Conservation (phyloP, 2,329 filamentous ascomycete genomes). For the Venturia pyrina region DNA sequence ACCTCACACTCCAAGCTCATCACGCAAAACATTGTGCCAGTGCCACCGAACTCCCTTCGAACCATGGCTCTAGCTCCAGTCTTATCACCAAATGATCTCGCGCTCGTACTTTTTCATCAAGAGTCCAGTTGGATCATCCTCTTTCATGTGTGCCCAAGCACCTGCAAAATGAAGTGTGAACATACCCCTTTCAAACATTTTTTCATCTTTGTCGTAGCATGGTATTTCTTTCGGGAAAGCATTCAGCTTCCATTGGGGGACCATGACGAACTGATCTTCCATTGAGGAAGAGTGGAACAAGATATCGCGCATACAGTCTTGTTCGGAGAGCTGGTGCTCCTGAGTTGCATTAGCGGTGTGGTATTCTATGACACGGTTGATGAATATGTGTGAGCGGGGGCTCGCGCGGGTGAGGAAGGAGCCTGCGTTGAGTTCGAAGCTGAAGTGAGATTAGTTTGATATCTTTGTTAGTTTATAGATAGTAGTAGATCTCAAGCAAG, state of each 20-base stretch:
- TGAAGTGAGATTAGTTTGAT: constrained; percentile 3
- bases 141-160: constrained; percentile 31
- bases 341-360: constrained; percentile 17
- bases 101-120: constrained; percentile 11
- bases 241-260: constrained; percentile 30
- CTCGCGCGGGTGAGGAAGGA: constrained; percentile 23
- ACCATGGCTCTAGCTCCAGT: neutral
- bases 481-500: neutral
- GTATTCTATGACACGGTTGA: constrained; percentile 22
- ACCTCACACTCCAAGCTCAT: neutral
- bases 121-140: constrained; percentile 15
- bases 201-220: constrained; percentile 24
- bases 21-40: neutral
- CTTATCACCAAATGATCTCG: constrained; percentile 7
- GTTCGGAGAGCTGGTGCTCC: constrained; percentile 24
- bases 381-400: constrained; percentile 26
- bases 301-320: constrained; percentile 28
- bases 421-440: constrained; percentile 25
- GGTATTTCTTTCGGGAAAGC: constrained; percentile 30
- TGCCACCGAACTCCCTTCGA: neutral
- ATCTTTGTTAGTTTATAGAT: neutral
- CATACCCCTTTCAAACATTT: constrained; percentile 24
- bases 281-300: constrained; percentile 16
- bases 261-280: constrained; percentile 9
- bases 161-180: constrained; percentile 34